Conservation (phyloP, 2,329 filamentous ascomycete genomes). For the Ceratocystis papillata region DNA sequence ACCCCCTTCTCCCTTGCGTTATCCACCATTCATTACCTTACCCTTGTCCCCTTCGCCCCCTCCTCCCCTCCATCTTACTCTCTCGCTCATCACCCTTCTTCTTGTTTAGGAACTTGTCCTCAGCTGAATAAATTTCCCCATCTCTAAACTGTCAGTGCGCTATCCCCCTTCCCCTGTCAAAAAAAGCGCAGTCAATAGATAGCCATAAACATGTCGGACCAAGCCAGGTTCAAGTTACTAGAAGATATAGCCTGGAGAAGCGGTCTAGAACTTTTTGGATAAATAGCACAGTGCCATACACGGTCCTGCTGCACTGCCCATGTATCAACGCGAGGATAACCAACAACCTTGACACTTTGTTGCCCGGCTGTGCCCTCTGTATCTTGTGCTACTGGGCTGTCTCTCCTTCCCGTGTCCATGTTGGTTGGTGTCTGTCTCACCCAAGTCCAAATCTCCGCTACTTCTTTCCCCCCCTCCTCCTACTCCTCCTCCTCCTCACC, state of each 20-base stretch:
- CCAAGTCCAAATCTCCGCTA: constrained; percentile 1
- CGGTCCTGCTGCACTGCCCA: background rate
- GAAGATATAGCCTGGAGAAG: background rate
- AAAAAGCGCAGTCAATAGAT: background rate
- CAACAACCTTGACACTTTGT: too few species aligned
- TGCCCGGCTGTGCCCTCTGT: too few species aligned
- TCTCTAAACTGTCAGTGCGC: constrained; percentile 4
- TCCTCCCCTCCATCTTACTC: background rate
- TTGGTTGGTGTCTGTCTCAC: background rate
- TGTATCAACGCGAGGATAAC: too few species aligned
- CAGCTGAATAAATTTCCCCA: background rate
- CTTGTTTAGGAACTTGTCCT: background rate
- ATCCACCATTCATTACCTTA: background rate
- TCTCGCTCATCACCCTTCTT: background rate
- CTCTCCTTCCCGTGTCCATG: too few species aligned
- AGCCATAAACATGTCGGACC: background rate
- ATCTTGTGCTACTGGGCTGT: too few species aligned
- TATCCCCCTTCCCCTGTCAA: background rate
- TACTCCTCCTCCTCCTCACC: constrained; percentile 15
- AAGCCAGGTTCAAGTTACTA: background rate
- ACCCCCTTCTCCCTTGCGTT: background rate
- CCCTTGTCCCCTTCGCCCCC: background rate
- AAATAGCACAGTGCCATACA: background rate
- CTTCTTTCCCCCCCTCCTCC: background rate
- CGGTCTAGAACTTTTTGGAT: background rate